Percentiles rank a stretch among this genome's conserved stretches.
phyloP scores from a whole-genome alignment of 2,329 filamentous ascomycete genomes.

The Hypoxylon sp. region DNA sequence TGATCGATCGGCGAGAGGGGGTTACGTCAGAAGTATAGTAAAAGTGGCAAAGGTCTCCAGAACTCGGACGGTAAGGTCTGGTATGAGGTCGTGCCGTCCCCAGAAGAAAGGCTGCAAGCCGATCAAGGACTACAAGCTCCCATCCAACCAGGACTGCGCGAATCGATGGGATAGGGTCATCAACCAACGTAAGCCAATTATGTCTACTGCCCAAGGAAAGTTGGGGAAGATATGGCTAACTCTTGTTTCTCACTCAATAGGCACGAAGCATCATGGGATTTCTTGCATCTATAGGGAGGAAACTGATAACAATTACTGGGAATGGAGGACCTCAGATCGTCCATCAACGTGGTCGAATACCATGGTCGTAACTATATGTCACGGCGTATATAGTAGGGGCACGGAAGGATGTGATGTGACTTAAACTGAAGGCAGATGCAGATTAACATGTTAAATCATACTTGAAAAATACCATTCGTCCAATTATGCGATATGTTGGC shows the following conservation, averaged over 20 bases:
- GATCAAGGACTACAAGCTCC: slow-evolving; percentile 6
- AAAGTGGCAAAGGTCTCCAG: background rate
- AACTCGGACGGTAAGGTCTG: slow-evolving; percentile 8
- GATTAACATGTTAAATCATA: no score
- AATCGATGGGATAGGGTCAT: slow-evolving; percentile 1
- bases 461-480: no score
- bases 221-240: background rate
- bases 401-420: no score
- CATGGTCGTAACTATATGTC: no score
- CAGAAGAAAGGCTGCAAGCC: slow-evolving; percentile 5
- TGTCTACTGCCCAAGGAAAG: no score
- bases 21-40: background rate
- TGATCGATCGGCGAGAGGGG: background rate
- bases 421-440: no score
- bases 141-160: background rate
- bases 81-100: background rate
- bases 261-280: background rate
- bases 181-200: slow-evolving; percentile 8
- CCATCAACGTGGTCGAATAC: background rate
- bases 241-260: background rate
- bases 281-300: slow-evolving; percentile 1
- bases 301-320: background rate
- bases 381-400: no score
- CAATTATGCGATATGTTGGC: no score
- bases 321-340: background rate